Evolutionary conservation across 2,329 filamentous ascomycete species (phyloP).

Genomic region (Fusarium sacchari): DNA sequence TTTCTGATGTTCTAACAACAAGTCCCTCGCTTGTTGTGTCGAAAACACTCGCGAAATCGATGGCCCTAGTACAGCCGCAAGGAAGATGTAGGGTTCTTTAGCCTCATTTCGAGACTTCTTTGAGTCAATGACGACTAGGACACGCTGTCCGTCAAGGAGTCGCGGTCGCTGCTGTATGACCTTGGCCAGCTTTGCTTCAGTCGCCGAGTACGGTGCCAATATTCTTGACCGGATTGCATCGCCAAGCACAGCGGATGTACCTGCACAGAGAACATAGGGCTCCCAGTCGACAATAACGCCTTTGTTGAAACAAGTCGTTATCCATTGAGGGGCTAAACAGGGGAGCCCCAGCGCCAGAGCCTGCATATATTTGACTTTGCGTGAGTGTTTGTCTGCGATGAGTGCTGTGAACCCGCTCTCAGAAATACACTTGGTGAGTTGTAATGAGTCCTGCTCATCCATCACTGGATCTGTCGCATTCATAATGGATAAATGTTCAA

Average conservation of each 20-base stretch:
- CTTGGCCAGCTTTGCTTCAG: slow-evolving; percentile 63
- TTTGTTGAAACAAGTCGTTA: slow-evolving; percentile 74
- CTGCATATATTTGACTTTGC: slow-evolving; percentile 93
- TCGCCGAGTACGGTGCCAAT: slow-evolving; percentile 69
- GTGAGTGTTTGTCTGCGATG: slow-evolving; percentile 85
- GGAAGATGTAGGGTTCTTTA: slow-evolving; percentile 79
- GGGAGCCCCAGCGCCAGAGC: slow-evolving; percentile 90
- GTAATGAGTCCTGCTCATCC: slow-evolving; percentile 53
- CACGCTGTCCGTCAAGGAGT: slow-evolving; percentile 70
- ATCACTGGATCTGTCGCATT: slow-evolving; percentile 45
- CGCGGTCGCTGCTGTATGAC: slow-evolving; percentile 70
- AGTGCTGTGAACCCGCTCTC: slow-evolving; percentile 82
- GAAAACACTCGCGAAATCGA: slow-evolving; percentile 73
- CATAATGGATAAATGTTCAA: slow-evolving; percentile 61
- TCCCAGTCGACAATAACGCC: slow-evolving; percentile 75
- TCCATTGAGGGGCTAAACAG: slow-evolving; percentile 85
- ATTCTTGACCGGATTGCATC: slow-evolving; percentile 81
- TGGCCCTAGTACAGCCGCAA: slow-evolving; percentile 82
- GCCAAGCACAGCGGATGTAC: slow-evolving; percentile 79
- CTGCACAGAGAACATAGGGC: slow-evolving; percentile 86
- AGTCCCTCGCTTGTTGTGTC: slow-evolving; percentile 70
- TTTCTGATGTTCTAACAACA: slow-evolving; percentile 63
- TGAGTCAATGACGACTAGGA: slow-evolving; percentile 74
- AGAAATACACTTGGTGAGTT: slow-evolving; percentile 62
- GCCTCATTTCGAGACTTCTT: slow-evolving; percentile 70